Evolutionary conservation across 2,329 filamentous ascomycete species (phyloP), one percentile per base, ranked within the genome.

Genomic region (Diaporthe vaccinii): DNA sequence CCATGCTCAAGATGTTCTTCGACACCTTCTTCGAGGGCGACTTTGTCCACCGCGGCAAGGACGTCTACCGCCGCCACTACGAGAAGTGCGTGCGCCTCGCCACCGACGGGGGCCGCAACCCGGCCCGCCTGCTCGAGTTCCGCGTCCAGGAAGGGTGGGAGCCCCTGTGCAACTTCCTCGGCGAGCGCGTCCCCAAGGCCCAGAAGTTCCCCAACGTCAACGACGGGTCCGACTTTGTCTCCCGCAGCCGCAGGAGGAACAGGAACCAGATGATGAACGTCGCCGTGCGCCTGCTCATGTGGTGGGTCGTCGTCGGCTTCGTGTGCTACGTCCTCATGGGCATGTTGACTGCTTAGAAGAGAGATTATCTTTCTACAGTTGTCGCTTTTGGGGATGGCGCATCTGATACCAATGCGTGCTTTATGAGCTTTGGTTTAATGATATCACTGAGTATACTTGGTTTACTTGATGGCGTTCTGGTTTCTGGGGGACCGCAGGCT

Each of bases 1-100:
- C 91, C 53, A 93, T 93, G 91, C 87, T 93, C 75, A 87, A 88
- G 82, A 92, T 92, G 83, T 93, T 93, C 85, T 93, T 92, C 84
- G 88, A 91, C 79, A 89, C 87, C 74, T 93, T 93, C 84, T 93
- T 93, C 87, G 87, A 91, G 76, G 91, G 90, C 69, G 91, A 93
- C 81, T 93, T 93, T 82, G 88, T 89, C 80, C 89, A 89, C 81
- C 86, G 89, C 75, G 92, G 91, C 80, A 93, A 93, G 85, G 86
- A 91, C 71, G 86, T 91, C 61, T 94, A 90, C 85, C 82, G 84
- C 67, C 76, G 76, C 36, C 76, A 77, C 74, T 76, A 76, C 74
- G 74, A 59, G 34, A 62, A 74, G 51, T 49, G 80, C 81, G 41
- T 79, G 77, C 77, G 75, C 51, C 57, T 80, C 34, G 84, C 90